phyloP scores from a whole-genome alignment of 495 filamentous ascomycete genomes.

The Penicillium tannophilum region DNA sequence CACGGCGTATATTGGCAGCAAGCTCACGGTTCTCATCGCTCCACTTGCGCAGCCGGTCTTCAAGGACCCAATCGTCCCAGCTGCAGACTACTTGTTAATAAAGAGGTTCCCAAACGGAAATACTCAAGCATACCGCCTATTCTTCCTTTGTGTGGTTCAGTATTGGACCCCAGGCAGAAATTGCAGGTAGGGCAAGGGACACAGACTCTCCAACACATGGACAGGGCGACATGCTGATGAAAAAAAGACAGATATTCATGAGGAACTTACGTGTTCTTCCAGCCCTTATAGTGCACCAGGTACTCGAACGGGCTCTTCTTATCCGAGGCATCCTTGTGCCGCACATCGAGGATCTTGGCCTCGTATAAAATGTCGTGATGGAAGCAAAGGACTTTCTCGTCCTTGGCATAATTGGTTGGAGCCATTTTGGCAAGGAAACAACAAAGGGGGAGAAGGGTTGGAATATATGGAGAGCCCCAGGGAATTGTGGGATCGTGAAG shows the following conservation, averaged over 20 bases:
- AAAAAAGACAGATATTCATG: conserved; percentile 3
- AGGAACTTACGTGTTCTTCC: conserved; percentile 86
- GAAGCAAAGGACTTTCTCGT: conserved; percentile 95
- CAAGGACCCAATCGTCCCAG: conserved; percentile 98
- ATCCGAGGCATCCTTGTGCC: conserved; percentile 63
- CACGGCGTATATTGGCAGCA: conserved; percentile 54
- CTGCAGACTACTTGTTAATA: conserved; percentile 41
- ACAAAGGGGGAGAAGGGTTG: conserved; percentile 10
- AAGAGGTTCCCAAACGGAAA: conserved; percentile 1
- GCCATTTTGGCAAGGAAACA: conserved; percentile 52
- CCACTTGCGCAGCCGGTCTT: conserved; percentile 92
- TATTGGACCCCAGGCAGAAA: not conserved
- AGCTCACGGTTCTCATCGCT: conserved; percentile 92
- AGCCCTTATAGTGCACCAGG: conserved; percentile 97
- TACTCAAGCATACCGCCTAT: not conserved
- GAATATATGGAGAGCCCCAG: not conserved
- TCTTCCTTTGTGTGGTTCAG: not conserved
- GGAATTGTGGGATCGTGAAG: not conserved
- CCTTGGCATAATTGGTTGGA: conserved; percentile 73
- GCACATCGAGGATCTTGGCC: conserved; percentile 84
- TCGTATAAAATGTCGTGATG: conserved; percentile 96
- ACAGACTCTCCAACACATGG: not conserved
- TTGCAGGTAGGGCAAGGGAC: not conserved
- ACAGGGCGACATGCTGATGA: conserved; percentile 3
- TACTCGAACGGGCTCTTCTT: conserved; percentile 79